phyloP scores from a whole-genome alignment of 306 rosid genomes.

The Ziziphus jujuba region DNA sequence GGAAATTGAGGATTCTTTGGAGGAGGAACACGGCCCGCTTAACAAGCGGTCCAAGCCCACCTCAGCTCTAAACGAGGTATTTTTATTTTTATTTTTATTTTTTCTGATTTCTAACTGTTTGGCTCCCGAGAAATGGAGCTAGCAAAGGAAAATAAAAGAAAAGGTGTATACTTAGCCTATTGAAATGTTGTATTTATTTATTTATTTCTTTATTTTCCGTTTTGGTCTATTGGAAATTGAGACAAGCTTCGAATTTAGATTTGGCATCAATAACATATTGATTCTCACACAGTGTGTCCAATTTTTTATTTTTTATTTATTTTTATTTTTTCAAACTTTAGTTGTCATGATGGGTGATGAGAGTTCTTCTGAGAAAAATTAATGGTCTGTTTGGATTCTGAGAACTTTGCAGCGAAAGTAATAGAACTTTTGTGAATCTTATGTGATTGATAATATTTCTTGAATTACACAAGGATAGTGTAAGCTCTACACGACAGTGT shows the following conservation, averaged over 20 bases:
- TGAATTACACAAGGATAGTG: no score
- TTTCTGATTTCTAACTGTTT: conserved; percentile 4
- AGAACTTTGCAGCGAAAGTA: not conserved
- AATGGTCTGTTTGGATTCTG: not conserved
- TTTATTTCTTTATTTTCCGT: no score
- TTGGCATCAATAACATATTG: not conserved
- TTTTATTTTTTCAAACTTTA: no score
- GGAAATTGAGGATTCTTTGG: conserved; percentile 72
- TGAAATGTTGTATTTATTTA: not conserved
- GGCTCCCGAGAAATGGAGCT: conserved; percentile 9
- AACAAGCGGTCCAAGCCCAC: conserved; percentile 63
- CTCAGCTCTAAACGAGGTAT: conserved; percentile 49
- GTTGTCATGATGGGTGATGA: no score
- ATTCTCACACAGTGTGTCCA: no score
- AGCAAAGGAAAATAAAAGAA: not conserved
- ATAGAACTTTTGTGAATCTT: not conserved
- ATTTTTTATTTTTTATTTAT: no score
- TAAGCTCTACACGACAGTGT: no score
- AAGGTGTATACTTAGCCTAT: not conserved
- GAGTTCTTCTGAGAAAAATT: no score
- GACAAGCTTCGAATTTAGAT: not conserved
- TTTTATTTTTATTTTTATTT: not conserved
- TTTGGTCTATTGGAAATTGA: not conserved
- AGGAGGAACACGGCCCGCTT: conserved; percentile 59
- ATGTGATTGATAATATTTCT: not conserved